phyloP scores from a whole-genome alignment of 2,329 filamentous ascomycete genomes.

The Fusarium torreyae region DNA sequence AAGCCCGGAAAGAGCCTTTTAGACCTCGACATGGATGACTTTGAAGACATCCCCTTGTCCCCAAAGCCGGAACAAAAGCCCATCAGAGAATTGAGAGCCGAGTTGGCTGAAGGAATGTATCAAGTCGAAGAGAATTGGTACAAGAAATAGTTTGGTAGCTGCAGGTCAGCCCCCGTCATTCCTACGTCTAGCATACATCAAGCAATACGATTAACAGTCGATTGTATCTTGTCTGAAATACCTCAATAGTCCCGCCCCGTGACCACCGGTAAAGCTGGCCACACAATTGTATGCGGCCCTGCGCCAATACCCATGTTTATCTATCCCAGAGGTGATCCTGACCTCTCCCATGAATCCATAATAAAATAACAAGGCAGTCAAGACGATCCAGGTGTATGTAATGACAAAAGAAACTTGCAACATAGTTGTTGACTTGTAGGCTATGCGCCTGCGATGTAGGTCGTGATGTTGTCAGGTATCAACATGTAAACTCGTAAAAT shows the following conservation, averaged over 20 bases:
- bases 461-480: slow-evolving; percentile 45
- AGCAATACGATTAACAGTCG: slow-evolving; percentile 43
- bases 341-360: slow-evolving; percentile 45
- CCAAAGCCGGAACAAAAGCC: neutral
- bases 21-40: neutral
- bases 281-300: slow-evolving; percentile 32
- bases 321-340: slow-evolving; percentile 44
- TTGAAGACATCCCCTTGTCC: neutral
- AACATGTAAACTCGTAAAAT: slow-evolving; percentile 44
- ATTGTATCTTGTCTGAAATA: slow-evolving; percentile 40
- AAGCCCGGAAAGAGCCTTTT: neutral
- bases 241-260: slow-evolving; percentile 36
- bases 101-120: slow-evolving; percentile 5
- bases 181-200: slow-evolving; percentile 38
- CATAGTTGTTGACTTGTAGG: slow-evolving; percentile 25
- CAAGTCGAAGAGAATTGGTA: neutral
- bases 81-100: neutral
- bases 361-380: slow-evolving; percentile 39
- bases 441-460: slow-evolving; percentile 29
- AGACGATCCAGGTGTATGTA: slow-evolving; percentile 45
- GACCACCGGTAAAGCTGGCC: slow-evolving; percentile 37
- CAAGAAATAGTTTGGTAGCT: neutral
- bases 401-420: slow-evolving; percentile 48
- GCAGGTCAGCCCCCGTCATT: slow-evolving; percentile 20
- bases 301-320: slow-evolving; percentile 44